A percentile compares a stretch with the other conserved stretches of the same genome.
phyloP scores from a whole-genome alignment of 164 flowering plant species.

The Hamamelis virginiana region DNA sequence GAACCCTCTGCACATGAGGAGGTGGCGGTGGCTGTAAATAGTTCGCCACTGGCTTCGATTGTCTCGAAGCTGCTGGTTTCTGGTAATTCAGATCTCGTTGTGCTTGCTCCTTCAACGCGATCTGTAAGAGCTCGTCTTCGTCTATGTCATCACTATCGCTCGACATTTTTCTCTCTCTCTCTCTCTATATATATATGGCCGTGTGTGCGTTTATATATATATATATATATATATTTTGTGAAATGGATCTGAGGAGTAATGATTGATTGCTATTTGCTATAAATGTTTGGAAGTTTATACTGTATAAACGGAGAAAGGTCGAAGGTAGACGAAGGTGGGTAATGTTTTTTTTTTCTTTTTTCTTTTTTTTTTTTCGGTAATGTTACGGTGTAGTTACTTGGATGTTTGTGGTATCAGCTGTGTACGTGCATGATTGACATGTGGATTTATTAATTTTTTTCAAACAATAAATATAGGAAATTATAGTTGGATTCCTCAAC shows the following conservation, averaged over 20 bases:
- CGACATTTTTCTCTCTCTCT: conserved; percentile 59
- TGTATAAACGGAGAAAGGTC: no score
- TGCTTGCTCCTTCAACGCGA: conserved; percentile 84
- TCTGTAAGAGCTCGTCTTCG: conserved; percentile 98
- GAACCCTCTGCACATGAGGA: conserved; percentile 3
- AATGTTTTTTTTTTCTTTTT: no score
- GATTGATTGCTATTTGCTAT: no score
- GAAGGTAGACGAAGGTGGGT: no score
- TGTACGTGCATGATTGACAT: no score
- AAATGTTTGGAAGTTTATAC: background rate
- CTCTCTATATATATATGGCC: no score
- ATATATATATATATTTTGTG: background rate
- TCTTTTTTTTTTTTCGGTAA: no score
- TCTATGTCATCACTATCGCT: conserved; percentile 75
- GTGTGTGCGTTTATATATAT: background rate
- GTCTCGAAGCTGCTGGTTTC: conserved; percentile 26
- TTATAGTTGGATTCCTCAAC: no score
- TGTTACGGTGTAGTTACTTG: no score
- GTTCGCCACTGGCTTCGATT: conserved; percentile 66
- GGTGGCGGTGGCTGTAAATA: conserved; percentile 68
- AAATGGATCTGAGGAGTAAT: background rate
- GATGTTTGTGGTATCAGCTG: no score
- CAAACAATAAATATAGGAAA: no score
- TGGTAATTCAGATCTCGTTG: conserved; percentile 64
- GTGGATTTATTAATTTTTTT: no score